Evolutionary conservation across 208 protist genomes (phyloP).

Genomic region (Trypanosoma theileri): DNA sequence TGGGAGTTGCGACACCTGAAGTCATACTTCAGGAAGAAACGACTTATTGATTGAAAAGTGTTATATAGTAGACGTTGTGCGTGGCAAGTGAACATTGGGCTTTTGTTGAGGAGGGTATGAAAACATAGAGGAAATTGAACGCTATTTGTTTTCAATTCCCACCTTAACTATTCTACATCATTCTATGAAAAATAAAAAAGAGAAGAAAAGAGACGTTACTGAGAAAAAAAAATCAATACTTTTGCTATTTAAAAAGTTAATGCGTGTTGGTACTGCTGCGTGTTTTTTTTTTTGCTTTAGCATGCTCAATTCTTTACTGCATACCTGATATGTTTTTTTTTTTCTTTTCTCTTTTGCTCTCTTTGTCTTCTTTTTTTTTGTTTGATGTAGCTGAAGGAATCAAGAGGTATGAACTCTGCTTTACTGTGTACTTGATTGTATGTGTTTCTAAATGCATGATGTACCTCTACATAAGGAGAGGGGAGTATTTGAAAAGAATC

Average conservation of each 20-base stretch:
- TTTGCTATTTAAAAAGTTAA: no score
- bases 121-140: background rate
- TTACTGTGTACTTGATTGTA: no score
- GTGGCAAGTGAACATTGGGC: background rate
- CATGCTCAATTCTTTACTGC: no score
- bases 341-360: constrained; percentile 9
- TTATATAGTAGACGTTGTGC: background rate
- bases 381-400: constrained; percentile 5
- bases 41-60: constrained; percentile 81
- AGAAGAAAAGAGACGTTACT: constrained; percentile 6
- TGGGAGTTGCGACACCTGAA: constrained; percentile 78
- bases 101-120: background rate
- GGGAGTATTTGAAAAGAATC: no score
- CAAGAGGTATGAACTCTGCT: no score
- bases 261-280: no score
- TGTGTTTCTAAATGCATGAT: no score
- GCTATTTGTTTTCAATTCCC: background rate
- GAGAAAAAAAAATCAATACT: no score
- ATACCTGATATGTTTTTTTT: background rate
- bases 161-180: background rate
- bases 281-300: no score
- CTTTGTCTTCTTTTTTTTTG: constrained; percentile 9
- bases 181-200: constrained; percentile 8
- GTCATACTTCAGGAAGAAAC: constrained; percentile 87
- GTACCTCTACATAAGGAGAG: no score